Conservation (phyloP, 768 basidiomycete genomes). For the Auricularia sp. region DNA sequence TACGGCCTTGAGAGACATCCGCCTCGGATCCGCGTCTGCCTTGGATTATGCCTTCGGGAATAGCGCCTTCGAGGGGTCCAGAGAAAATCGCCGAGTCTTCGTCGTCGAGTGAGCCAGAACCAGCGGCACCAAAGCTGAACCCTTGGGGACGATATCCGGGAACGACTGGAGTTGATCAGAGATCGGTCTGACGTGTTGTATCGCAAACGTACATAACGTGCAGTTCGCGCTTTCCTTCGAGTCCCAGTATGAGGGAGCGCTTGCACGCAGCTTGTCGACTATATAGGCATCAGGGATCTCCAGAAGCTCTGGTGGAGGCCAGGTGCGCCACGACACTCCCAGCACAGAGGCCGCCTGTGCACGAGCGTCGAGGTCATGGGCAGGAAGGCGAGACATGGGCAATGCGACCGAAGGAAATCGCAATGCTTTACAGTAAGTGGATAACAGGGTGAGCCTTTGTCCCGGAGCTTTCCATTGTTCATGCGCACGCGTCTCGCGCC, state of each 20-base stretch:
- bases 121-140: not conserved
- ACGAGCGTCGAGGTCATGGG: not conserved
- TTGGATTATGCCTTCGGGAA: not conserved
- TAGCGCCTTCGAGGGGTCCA: not conserved
- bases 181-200: not conserved
- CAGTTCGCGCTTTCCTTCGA: not conserved
- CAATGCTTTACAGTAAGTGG: no score
- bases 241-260: not conserved
- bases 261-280: not conserved
- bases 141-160: not conserved
- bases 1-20: not conserved
- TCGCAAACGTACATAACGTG: not conserved
- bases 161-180: not conserved
- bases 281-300: not conserved
- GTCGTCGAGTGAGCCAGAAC: not conserved
- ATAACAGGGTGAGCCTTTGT: no score
- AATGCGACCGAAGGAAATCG: no score
- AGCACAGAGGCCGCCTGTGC: not conserved
- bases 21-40: not conserved
- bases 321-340: not conserved
- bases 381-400: no score
- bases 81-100: not conserved
- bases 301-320: not conserved
- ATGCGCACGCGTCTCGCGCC: no score
- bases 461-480: no score